phyloP scores from a whole-genome alignment of 208 protist genomes.

The Phytomonas sp. region DNA sequence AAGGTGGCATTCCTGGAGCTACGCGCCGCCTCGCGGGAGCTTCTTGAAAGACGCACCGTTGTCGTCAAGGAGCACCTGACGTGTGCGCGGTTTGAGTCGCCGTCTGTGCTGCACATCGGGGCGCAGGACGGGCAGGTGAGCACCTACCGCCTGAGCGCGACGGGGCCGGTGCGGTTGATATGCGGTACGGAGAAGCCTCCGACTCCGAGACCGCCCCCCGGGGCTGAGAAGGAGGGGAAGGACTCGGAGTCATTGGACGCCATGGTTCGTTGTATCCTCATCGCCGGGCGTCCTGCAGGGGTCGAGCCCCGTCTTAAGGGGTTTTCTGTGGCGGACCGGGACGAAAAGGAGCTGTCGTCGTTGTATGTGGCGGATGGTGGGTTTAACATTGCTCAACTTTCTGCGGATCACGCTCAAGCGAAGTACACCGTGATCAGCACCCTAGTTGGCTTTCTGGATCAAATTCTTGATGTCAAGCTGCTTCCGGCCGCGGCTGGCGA shows the following conservation, averaged over 20 bases:
- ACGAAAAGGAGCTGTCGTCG: conserved; percentile 14
- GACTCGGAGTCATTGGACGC: conserved; percentile 43
- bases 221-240: conserved; percentile 17
- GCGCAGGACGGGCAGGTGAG: conserved; percentile 61
- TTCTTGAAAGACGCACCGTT: conserved; percentile 51
- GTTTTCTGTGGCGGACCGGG: conserved; percentile 8
- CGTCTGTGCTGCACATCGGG: conserved; percentile 51
- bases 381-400: conserved; percentile 53
- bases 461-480: conserved; percentile 79
- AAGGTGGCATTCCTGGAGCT: conserved; percentile 42
- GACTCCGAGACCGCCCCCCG: conserved; percentile 1
- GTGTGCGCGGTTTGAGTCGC: conserved; percentile 46
- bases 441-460: conserved; percentile 81
- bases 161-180: conserved; percentile 26
- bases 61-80: conserved; percentile 76
- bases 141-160: conserved; percentile 58
- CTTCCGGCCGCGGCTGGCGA: conserved; percentile 21
- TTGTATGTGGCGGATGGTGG: conserved; percentile 70
- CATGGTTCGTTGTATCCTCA: conserved; percentile 48
- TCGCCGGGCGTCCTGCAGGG: conserved; percentile 44
- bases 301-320: conserved; percentile 20
- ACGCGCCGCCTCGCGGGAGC: conserved; percentile 12
- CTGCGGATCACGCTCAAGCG: conserved; percentile 6
- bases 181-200: conserved; percentile 38
- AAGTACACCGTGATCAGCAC: conserved; percentile 29